Evolutionary conservation across 495 filamentous ascomycete species (phyloP).

Genomic region (Neurospora discreta): DNA sequence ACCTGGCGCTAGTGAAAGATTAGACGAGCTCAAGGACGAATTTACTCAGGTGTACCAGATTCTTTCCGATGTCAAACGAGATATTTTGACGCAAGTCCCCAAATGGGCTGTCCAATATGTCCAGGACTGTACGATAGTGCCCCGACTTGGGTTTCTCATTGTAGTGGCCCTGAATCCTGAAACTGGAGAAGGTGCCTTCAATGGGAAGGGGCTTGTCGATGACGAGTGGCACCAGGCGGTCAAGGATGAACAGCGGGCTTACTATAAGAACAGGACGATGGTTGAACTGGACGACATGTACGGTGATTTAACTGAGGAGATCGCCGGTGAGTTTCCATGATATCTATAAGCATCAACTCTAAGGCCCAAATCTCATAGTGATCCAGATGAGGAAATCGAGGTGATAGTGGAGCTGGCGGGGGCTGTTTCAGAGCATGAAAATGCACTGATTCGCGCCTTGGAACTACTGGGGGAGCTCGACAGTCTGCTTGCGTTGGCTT

Average conservation of each 20-base stretch:
- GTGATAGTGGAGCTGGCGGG: constrained; percentile 72
- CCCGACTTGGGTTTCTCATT: constrained; percentile 83
- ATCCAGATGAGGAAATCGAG: constrained; percentile 77
- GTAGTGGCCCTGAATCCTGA: constrained; percentile 54
- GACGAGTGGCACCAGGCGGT: constrained; percentile 73
- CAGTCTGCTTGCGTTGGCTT: constrained; percentile 71
- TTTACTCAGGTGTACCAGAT: constrained; percentile 70
- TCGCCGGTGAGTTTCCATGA: constrained; percentile 50
- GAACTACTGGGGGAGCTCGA: constrained; percentile 82
- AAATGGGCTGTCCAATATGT: constrained; percentile 39
- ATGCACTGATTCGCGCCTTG: constrained; percentile 53
- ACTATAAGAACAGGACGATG: constrained; percentile 86
- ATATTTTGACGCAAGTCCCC: constrained; percentile 53
- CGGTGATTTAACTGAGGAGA: constrained; percentile 75
- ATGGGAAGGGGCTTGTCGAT: constrained; percentile 43
- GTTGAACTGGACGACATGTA: constrained; percentile 68
- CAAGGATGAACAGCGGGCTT: constrained; percentile 55
- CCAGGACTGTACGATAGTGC: constrained; percentile 70
- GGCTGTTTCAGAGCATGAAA: constrained; percentile 58
- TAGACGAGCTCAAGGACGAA: constrained; percentile 66
- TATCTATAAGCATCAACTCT: background rate
- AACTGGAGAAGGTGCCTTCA: constrained; percentile 53
- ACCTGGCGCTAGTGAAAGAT: constrained; percentile 57
- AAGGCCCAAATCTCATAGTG: background rate
- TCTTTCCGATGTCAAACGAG: constrained; percentile 52